A percentile compares a stretch with the other conserved stretches of the same genome.
phyloP scores from a whole-genome alignment of 169 alveolate genomes.

The Ichthyophthirius multifiliis region DNA sequence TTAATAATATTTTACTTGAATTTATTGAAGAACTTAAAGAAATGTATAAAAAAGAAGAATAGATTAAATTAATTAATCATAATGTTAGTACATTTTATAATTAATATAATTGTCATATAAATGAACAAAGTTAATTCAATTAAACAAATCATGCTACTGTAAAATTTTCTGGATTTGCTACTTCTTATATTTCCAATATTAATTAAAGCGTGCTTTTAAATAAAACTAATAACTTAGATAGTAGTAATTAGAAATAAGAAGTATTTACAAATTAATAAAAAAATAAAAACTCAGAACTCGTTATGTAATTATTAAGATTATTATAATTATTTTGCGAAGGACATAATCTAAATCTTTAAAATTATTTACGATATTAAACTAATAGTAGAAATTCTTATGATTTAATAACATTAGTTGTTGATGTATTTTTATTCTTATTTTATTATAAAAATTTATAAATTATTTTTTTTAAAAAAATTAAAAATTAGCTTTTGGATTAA shows the following conservation, averaged over 20 bases:
- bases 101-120: too few relatives aligned
- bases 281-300: neutral
- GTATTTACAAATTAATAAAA: neutral
- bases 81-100: too few relatives aligned
- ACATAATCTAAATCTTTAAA: conserved; percentile 19
- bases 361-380: conserved; percentile 28
- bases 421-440: conserved; percentile 2
- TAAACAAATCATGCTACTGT: neutral
- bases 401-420: conserved; percentile 1
- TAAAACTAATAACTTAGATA: neutral
- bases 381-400: conserved; percentile 29
- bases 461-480: neutral
- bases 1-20: conserved; percentile 3
- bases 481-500: neutral
- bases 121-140: neutral
- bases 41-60: conserved; percentile 4
- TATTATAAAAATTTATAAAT: neutral
- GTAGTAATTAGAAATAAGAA: neutral
- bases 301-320: conserved; percentile 8
- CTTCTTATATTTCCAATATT: neutral
- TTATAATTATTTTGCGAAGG: conserved; percentile 37
- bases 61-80: too few relatives aligned
- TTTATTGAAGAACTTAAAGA: conserved; percentile 20
- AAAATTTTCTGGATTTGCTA: neutral
- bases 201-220: neutral